Evolutionary conservation across 2,329 filamentous ascomycete genomes (phyloP).

Genomic region (Zymoseptoria brevis): DNA sequence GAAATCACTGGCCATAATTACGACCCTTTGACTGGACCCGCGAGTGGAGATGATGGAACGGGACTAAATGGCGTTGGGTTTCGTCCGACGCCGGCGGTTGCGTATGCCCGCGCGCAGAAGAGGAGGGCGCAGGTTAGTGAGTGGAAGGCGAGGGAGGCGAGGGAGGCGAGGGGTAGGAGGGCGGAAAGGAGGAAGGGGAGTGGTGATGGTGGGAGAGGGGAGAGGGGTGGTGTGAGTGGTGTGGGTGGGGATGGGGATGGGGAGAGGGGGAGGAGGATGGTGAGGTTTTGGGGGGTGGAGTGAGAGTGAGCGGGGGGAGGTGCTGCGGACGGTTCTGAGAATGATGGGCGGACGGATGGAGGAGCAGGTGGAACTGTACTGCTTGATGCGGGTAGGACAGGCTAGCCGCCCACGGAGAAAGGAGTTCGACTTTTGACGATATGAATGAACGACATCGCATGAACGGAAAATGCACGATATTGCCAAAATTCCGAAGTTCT

Average conservation of each 20-base stretch:
- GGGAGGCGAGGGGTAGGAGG: constrained; percentile 51
- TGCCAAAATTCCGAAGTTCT: too few species aligned
- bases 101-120: constrained; percentile 48
- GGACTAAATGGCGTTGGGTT: constrained; percentile 59
- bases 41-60: constrained; percentile 49
- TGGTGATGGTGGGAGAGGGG: constrained; percentile 1
- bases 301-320: too few species aligned
- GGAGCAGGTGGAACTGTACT: too few species aligned
- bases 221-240: constrained; percentile 1
- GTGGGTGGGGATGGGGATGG: background rate
- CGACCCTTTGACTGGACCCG: constrained; percentile 41
- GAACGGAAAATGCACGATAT: too few species aligned
- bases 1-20: constrained; percentile 55
- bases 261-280: constrained; percentile 5
- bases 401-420: too few species aligned
- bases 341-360: too few species aligned
- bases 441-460: background rate
- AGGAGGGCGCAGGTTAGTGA: constrained; percentile 52
- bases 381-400: too few species aligned
- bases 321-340: too few species aligned
- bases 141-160: constrained; percentile 51
- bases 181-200: constrained; percentile 41
- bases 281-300: constrained; percentile 9
- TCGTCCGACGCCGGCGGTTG: constrained; percentile 52
- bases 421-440: background rate